Evolutionary conservation across 2,329 filamentous ascomycete species (phyloP).

Genomic region (Penicillium thymicola): DNA sequence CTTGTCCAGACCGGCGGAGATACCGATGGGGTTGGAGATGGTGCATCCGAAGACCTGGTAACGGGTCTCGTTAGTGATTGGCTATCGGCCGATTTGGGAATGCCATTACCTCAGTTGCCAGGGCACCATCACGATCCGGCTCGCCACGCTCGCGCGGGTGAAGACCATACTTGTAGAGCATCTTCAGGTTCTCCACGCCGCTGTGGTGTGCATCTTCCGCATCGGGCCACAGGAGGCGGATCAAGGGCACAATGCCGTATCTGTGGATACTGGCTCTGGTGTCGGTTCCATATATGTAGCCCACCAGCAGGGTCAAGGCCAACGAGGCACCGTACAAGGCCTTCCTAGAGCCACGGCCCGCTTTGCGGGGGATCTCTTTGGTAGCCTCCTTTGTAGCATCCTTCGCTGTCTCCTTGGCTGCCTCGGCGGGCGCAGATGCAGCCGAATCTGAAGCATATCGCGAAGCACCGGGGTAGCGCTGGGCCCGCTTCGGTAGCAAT

Average conservation of each 20-base stretch:
- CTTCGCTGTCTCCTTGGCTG: slow-evolving; percentile 13
- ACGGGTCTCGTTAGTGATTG: background rate
- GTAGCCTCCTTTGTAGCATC: slow-evolving; percentile 14
- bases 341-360: slow-evolving; percentile 28
- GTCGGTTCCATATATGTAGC: slow-evolving; percentile 70
- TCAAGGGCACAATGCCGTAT: slow-evolving; percentile 56
- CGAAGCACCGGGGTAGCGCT: slow-evolving; percentile 11
- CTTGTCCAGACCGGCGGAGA: slow-evolving; percentile 95
- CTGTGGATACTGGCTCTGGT: slow-evolving; percentile 68
- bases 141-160: slow-evolving; percentile 78
- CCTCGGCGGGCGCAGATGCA: slow-evolving; percentile 7
- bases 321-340: slow-evolving; percentile 50
- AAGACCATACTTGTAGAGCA: slow-evolving; percentile 69
- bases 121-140: slow-evolving; percentile 51
- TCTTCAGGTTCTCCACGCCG: slow-evolving; percentile 68
- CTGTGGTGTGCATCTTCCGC: slow-evolving; percentile 85
- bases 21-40: slow-evolving; percentile 83
- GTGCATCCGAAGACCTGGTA: slow-evolving; percentile 68
- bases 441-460: slow-evolving; percentile 26
- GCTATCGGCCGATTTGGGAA: background rate
- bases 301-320: slow-evolving; percentile 46
- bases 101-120: slow-evolving; percentile 49
- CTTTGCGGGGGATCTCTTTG: slow-evolving; percentile 29
- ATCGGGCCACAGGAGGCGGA: slow-evolving; percentile 44
- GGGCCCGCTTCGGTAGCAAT: slow-evolving; percentile 14